Conservation (phyloP, 129 eudicot species). For the Ambrosia trifida region DNA sequence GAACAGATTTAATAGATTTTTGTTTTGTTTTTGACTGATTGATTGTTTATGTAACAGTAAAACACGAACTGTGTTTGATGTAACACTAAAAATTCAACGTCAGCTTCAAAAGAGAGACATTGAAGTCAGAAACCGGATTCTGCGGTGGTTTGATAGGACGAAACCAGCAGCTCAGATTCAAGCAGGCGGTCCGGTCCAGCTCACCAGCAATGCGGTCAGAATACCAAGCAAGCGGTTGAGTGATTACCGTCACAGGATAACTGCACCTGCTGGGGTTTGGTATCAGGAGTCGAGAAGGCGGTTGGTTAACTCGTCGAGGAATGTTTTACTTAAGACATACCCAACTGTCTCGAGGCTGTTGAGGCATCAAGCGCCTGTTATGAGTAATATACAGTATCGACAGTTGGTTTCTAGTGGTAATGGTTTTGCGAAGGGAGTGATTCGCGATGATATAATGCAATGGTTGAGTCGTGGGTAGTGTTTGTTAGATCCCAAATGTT, state of each 20-base stretch:
- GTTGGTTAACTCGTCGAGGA: conserved; percentile 47
- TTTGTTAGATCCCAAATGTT: neutral
- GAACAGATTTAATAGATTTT: neutral
- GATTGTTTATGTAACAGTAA: conserved; percentile 39
- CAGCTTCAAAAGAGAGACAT: conserved; percentile 72
- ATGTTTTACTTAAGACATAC: conserved; percentile 46
- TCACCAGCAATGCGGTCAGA: conserved; percentile 14
- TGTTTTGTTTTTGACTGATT: neutral
- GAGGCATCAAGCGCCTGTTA: conserved; percentile 41
- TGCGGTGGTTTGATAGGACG: conserved; percentile 61
- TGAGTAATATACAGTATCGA: conserved; percentile 46
- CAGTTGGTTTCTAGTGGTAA: conserved; percentile 29
- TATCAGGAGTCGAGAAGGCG: conserved; percentile 53
- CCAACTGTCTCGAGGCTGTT: conserved; percentile 57
- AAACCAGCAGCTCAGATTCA: conserved; percentile 71
- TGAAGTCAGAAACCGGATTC: conserved; percentile 71
- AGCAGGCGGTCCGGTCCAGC: conserved; percentile 29
- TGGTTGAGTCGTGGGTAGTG: conserved; percentile 45
- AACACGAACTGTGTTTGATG: conserved; percentile 61
- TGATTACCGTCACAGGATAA: conserved; percentile 36
- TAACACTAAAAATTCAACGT: conserved; percentile 60
- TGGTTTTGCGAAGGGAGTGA: conserved; percentile 33
- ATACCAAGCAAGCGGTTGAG: conserved; percentile 30
- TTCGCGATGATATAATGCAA: conserved; percentile 63
- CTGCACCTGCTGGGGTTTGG: conserved; percentile 7